A percentile compares a stretch with the other conserved stretches of the same genome.
Evolutionary conservation across 2,329 filamentous ascomycete species (phyloP).

Genomic region (Fusarium cyanostomum): DNA sequence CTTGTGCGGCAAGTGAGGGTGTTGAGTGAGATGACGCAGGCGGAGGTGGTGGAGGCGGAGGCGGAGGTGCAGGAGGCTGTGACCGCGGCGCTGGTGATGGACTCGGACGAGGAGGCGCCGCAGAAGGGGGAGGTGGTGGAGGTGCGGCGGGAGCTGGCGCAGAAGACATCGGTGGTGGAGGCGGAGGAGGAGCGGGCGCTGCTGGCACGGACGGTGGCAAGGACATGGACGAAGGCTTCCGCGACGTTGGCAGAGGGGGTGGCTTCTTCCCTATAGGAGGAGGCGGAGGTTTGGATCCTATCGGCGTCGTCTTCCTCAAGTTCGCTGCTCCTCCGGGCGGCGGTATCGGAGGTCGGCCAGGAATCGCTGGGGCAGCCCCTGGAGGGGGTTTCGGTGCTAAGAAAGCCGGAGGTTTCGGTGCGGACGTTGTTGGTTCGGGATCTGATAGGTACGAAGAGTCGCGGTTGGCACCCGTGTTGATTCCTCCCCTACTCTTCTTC

Average conservation of each 20-base stretch:
- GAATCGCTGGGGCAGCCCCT: conserved; percentile 31
- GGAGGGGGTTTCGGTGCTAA: conserved; percentile 62
- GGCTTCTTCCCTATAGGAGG: conserved; percentile 82
- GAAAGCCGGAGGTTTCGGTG: conserved; percentile 68
- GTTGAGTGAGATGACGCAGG: conserved; percentile 36
- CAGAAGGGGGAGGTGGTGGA: conserved; percentile 49
- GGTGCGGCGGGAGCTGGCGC: conserved; percentile 55
- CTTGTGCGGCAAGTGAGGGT: conserved; percentile 55
- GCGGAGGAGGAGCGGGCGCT: conserved; percentile 51
- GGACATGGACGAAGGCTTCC: conserved; percentile 62
- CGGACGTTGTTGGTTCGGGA: conserved; percentile 57
- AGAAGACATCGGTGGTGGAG: conserved; percentile 52
- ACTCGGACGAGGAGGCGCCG: conserved; percentile 52
- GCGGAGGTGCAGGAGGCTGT: conserved; percentile 41
- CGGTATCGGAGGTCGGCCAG: conserved; percentile 46
- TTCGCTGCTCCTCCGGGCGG: conserved; percentile 58
- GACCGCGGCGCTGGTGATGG: conserved; percentile 48
- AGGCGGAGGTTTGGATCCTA: conserved; percentile 69
- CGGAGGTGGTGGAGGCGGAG: conserved; percentile 45
- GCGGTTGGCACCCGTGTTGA: conserved; percentile 69
- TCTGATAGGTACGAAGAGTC: conserved; percentile 83
- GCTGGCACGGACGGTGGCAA: conserved; percentile 49
- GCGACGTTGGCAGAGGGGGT: conserved; percentile 67
- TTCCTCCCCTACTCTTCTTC: conserved; percentile 82
- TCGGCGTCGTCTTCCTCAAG: conserved; percentile 66